Evolutionary conservation across 2,329 filamentous ascomycete genomes (phyloP).

Genomic region (Chaetothyriales sp.): DNA sequence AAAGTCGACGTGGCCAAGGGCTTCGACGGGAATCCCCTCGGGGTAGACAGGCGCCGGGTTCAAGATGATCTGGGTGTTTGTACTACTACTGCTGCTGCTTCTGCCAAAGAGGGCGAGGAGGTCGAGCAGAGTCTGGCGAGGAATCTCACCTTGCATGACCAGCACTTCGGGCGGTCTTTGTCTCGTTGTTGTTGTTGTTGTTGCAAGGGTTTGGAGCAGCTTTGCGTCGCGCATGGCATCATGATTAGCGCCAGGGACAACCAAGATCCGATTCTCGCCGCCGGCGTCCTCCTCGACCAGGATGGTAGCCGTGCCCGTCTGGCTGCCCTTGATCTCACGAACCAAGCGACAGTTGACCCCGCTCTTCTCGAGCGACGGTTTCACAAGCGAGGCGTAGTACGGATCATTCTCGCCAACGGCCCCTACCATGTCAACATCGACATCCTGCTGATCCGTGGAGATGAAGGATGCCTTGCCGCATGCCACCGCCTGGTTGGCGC

Average conservation of each 20-base stretch:
- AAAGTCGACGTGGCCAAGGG: conserved; percentile 55
- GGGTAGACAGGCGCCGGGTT: conserved; percentile 84
- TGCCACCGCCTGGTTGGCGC: conserved; percentile 86
- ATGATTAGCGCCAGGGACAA: conserved; percentile 56
- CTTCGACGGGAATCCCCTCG: conserved; percentile 47
- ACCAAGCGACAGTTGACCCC: conserved; percentile 49
- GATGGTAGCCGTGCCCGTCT: conserved; percentile 60
- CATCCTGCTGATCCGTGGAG: conserved; percentile 17
- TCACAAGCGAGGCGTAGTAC: conserved; percentile 47
- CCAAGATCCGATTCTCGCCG: conserved; percentile 58
- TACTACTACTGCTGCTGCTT: conserved; percentile 32
- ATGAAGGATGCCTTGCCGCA: conserved; percentile 57
- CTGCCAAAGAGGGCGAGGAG: conserved; percentile 36
- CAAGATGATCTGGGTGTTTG: conserved; percentile 50
- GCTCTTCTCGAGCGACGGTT: conserved; percentile 41
- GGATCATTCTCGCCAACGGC: conserved; percentile 49
- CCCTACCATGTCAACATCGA: conserved; percentile 54
- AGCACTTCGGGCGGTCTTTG: conserved; percentile 44
- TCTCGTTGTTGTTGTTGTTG: conserved; percentile 23
- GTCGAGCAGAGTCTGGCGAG: conserved; percentile 47
- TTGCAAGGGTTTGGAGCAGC: conserved; percentile 22
- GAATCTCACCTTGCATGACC: conserved; percentile 67
- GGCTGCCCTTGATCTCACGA: conserved; percentile 28
- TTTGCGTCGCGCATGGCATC: conserved; percentile 27
- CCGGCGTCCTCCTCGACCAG: conserved; percentile 57